Percentiles rank a stretch among this genome's conserved stretches.
These are phyloP conservation scores for Orbilia javanica DNA, from an alignment of 2,329 filamentous ascomycete genomes.

Conservation along the genomic window DNA sequence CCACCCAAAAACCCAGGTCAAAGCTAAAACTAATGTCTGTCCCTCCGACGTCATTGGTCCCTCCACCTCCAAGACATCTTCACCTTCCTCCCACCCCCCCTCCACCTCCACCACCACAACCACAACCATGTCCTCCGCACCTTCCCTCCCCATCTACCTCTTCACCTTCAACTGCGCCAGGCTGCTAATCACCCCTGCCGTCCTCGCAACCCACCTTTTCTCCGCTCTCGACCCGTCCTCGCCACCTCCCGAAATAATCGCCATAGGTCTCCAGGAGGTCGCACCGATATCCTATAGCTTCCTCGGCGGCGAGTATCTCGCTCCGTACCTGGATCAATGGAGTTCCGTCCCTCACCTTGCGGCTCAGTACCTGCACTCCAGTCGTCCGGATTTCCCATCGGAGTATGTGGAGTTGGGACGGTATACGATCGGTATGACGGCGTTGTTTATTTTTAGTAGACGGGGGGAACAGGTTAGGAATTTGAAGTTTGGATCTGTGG, in stretches of 20 bases:
- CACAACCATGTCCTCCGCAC: slow-evolving; percentile 64
- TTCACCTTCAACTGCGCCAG: slow-evolving; percentile 56
- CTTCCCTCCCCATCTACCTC: slow-evolving; percentile 69
- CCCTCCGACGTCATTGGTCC: neutral
- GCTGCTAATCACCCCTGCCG: slow-evolving; percentile 33
- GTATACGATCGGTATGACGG: slow-evolving; percentile 88
- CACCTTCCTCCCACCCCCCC: neutral
- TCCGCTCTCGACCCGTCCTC: slow-evolving; percentile 69
- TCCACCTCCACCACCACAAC: neutral
- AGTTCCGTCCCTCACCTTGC: slow-evolving; percentile 79
- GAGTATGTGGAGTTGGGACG: slow-evolving; percentile 78
- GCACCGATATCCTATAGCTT: slow-evolving; percentile 87
- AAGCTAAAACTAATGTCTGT: neutral
- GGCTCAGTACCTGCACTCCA: slow-evolving; percentile 65
- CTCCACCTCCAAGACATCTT: neutral
- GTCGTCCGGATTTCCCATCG: slow-evolving; percentile 56
- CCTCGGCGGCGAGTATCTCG: slow-evolving; percentile 83
- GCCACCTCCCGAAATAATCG: slow-evolving; percentile 76
- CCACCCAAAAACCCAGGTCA: neutral
- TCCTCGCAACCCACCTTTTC: slow-evolving; percentile 72
- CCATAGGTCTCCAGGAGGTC: slow-evolving; percentile 84
- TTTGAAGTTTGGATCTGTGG: slow-evolving; percentile 83
- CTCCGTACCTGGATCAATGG: slow-evolving; percentile 80
- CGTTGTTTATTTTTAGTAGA: slow-evolving; percentile 84
- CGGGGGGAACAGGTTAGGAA: slow-evolving; percentile 73